Percentiles rank a stretch among this genome's conserved stretches.
These are phyloP conservation scores for Nepenthes alata DNA, from an alignment of 179 eudicot genomes.

Conservation along the genomic window DNA sequence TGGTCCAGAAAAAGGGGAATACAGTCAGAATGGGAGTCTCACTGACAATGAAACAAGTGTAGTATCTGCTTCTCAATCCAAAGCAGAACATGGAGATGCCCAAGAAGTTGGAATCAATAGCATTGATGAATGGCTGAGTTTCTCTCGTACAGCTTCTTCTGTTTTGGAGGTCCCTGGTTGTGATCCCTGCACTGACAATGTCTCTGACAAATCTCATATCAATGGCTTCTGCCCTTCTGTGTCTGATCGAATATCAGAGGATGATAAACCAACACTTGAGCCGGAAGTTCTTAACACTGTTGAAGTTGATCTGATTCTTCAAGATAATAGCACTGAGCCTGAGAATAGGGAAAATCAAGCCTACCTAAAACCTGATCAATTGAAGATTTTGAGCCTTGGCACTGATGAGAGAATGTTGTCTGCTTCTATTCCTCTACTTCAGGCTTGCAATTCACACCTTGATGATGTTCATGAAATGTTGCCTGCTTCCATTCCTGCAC, in stretches of 20 bases:
- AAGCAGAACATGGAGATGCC: slow-evolving; percentile 10
- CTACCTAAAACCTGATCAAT: slow-evolving; percentile 12
- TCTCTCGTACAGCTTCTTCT: background rate
- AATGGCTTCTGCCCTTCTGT: slow-evolving; percentile 15
- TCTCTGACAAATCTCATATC: slow-evolving; percentile 12
- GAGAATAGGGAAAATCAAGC: slow-evolving; percentile 17
- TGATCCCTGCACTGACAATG: slow-evolving; percentile 8
- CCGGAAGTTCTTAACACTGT: slow-evolving; percentile 6
- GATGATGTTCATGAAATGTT: background rate
- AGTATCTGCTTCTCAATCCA: slow-evolving; percentile 11
- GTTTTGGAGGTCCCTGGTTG: slow-evolving; percentile 7
- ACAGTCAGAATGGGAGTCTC: slow-evolving; percentile 15
- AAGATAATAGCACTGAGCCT: slow-evolving; percentile 10
- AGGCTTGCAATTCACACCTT: slow-evolving; percentile 1
- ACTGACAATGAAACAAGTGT: slow-evolving; percentile 13
- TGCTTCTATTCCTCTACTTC: slow-evolving; percentile 25
- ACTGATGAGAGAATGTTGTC: slow-evolving; percentile 12
- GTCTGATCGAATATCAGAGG: slow-evolving; percentile 14
- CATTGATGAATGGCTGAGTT: background rate
- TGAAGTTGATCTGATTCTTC: slow-evolving; percentile 14
- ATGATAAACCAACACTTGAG: slow-evolving; percentile 9
- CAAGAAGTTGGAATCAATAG: slow-evolving; percentile 14
- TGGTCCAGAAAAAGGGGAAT: slow-evolving; percentile 11
- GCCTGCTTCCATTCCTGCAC: too few species aligned
- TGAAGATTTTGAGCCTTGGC: slow-evolving; percentile 9